phyloP scores from a whole-genome alignment of 371 early-diverging fungal species.

The Rhizopus stolonifer region DNA sequence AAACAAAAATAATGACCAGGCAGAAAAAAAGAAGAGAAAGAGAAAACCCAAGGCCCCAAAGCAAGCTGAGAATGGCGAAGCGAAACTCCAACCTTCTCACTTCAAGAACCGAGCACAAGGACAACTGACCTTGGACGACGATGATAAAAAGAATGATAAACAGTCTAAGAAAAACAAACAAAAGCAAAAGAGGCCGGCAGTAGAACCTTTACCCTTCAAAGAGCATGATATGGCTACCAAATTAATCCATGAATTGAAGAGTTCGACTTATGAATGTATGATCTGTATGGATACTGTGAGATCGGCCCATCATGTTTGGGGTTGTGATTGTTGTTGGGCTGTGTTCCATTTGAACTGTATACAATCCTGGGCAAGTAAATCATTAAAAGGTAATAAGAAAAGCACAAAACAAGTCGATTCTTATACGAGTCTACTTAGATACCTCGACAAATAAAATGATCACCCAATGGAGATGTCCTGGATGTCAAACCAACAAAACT shows the following conservation, averaged over 20 bases:
- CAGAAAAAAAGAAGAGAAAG: not conserved
- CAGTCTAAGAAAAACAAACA: not conserved
- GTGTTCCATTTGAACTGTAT: conserved; percentile 85
- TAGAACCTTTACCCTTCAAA: conserved; percentile 17
- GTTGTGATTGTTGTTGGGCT: conserved; percentile 86
- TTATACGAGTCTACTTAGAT: too few relatives aligned
- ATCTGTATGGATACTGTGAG: conserved; percentile 87
- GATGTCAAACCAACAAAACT: conserved; percentile 79
- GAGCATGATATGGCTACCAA: conserved; percentile 60
- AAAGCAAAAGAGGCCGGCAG: conserved; percentile 3
- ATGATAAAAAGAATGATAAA: not conserved
- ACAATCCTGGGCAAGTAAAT: conserved; percentile 72
- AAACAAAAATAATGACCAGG: too few relatives aligned
- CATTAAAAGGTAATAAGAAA: conserved; percentile 50
- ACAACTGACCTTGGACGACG: conserved; percentile 27
- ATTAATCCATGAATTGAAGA: conserved; percentile 62
- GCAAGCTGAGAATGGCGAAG: not conserved
- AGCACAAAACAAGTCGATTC: not conserved
- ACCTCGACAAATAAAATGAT: conserved; percentile 33
- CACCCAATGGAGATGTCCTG: conserved; percentile 87
- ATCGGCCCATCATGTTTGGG: conserved; percentile 73
- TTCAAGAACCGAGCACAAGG: conserved; percentile 41
- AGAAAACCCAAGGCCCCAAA: not conserved
- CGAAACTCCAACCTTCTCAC: not conserved
- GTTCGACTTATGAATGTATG: conserved; percentile 88